Percentiles rank a stretch among this genome's conserved stretches.
Evolutionary conservation across 1,284 basidiomycete genomes (phyloP).

Genomic region (Bothia castanella): DNA sequence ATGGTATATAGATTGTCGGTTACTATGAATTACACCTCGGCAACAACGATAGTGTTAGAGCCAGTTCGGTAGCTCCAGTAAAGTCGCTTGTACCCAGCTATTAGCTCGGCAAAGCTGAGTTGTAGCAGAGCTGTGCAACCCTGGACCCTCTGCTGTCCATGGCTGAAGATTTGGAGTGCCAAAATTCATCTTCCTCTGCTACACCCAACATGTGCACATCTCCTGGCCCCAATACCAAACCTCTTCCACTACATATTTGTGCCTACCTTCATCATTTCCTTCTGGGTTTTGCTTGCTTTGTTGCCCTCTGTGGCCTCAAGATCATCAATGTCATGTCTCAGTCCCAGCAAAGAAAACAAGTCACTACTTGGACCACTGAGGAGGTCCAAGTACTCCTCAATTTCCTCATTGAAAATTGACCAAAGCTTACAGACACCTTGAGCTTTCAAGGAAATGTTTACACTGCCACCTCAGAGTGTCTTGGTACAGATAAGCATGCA

Average conservation of each 20-base stretch:
- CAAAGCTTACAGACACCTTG: neutral
- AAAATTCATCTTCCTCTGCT: too few species aligned
- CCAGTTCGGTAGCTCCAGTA: too few species aligned
- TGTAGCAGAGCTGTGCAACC: too few species aligned
- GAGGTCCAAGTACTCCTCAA: neutral
- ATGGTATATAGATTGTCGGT: too few species aligned
- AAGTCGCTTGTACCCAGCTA: too few species aligned
- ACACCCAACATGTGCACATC: too few species aligned
- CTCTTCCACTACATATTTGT: neutral
- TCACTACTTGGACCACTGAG: neutral
- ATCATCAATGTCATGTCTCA: neutral
- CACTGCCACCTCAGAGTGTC: neutral
- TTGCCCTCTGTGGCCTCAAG: neutral
- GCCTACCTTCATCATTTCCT: neutral
- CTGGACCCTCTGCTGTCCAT: neutral
- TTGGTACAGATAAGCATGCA: neutral
- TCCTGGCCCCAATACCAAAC: too few species aligned
- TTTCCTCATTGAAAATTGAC: neutral
- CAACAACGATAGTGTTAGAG: too few species aligned
- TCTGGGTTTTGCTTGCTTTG: neutral
- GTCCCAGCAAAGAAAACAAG: too few species aligned
- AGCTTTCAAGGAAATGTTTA: neutral
- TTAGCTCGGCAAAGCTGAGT: too few species aligned
- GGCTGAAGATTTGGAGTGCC: neutral
- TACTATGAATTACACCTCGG: too few species aligned